Evolutionary conservation across 2,329 filamentous ascomycete species (phyloP), one percentile per base, ranked within the genome.

Genomic region (Xylaria sp.): DNA sequence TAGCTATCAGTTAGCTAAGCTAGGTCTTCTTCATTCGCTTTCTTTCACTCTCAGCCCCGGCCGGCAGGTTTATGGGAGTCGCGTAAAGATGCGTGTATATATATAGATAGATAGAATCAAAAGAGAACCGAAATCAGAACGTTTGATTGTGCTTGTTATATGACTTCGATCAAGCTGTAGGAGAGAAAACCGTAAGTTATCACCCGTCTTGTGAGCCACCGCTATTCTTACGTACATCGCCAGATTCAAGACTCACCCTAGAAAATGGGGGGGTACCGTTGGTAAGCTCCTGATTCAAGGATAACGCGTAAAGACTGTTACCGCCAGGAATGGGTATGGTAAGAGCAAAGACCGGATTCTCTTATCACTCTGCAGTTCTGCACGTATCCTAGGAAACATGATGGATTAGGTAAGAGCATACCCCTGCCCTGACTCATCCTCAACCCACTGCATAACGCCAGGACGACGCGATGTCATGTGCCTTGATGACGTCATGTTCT

Each of bases 381-480:
- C 34, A 36, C 4, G 24, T 19, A 24, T 14, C 11, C 11, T 21
- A 14, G 27, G 19, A n/a, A 14, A 47, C 21, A 21, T 7, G 50
- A 17, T 30, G 1, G 50, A 17, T 30, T 53, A 53, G 6, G 39
- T 53, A 39, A 54, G 48, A 32, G 32, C 14, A 9, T 30, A 2
- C 19, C 7, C 19, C 19, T 36, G 34, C 32, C 59, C 32, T 58
- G 61, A 59, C 54, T 64, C 54, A 59, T 54, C 14, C 1, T 6
- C 7, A 50, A 12, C 17, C 30, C 47, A 30, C 39, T 9, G 24
- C 6, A 9, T 8, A 34, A 50, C 61, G 61, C 65, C 61, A 68
- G 47, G 34, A 27, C 27, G 54, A 68, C 63, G 66, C 66, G 66
- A 32, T 68, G 36, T 68, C 63, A 68, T 61, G 65, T 68, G 65